Evolutionary conservation across 345 rosid species (phyloP).

Genomic region (Trapa bicornis): DNA sequence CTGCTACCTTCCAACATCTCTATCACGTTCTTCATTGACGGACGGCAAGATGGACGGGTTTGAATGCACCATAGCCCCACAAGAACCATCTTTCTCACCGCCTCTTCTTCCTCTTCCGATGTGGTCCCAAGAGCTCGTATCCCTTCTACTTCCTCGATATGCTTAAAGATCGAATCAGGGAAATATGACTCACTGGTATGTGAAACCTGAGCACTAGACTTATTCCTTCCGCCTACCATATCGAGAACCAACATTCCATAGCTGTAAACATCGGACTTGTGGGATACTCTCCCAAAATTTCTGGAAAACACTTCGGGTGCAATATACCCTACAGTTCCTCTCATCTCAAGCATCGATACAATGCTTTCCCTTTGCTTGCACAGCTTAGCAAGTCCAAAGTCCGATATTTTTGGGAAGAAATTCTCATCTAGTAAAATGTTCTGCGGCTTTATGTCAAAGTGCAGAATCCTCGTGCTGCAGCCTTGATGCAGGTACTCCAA

Average conservation of each 20-base stretch:
- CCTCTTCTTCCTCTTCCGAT: conserved; percentile 4
- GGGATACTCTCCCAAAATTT: conserved; percentile 15
- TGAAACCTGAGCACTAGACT: neutral
- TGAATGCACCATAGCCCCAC: conserved; percentile 23
- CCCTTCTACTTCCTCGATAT: conserved; percentile 1
- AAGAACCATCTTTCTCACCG: conserved; percentile 1
- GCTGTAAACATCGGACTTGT: conserved; percentile 16
- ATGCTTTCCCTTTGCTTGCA: conserved; percentile 22
- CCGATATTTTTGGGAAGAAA: conserved; percentile 30
- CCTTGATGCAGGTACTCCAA: conserved; percentile 40
- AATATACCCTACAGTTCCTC: conserved; percentile 38
- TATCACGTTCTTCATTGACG: conserved; percentile 5
- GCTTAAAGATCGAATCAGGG: conserved; percentile 8
- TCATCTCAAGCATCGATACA: conserved; percentile 18
- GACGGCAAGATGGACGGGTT: conserved; percentile 11
- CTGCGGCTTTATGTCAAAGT: conserved; percentile 40
- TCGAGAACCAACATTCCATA: conserved; percentile 26
- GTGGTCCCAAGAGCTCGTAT: neutral
- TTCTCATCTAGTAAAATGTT: conserved; percentile 28
- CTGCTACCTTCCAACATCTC: conserved; percentile 11
- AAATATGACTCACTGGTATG: conserved; percentile 12
- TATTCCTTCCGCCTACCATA: conserved; percentile 11
- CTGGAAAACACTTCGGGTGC: conserved; percentile 14
- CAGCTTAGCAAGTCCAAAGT: conserved; percentile 43
- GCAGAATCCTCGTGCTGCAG: conserved; percentile 37